Evolutionary conservation across 192 early-diverging fungal genomes (phyloP).

Genomic region (Coemansia sp.): DNA sequence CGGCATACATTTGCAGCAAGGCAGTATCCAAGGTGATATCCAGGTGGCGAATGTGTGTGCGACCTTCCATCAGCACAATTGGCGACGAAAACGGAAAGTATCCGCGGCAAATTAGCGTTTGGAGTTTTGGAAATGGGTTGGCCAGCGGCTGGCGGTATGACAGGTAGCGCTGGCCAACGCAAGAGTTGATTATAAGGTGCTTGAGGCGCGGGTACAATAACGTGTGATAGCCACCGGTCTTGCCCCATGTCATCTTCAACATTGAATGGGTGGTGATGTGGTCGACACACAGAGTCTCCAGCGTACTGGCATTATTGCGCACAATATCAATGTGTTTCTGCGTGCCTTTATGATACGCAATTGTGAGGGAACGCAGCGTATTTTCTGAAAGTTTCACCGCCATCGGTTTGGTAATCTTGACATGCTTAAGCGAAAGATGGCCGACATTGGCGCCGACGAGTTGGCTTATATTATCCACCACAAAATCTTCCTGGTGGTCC

Average conservation of each 20-base stretch:
- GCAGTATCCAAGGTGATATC: slow-evolving; percentile 21
- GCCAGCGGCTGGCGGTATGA: slow-evolving; percentile 1
- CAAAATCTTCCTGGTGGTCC: background rate
- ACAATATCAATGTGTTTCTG: slow-evolving; percentile 27
- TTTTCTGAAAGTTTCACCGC: background rate
- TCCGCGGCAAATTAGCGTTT: slow-evolving; percentile 21
- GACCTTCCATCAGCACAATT: slow-evolving; percentile 12
- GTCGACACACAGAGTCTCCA: slow-evolving; percentile 17
- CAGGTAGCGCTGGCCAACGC: slow-evolving; percentile 1
- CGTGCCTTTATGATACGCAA: slow-evolving; percentile 14
- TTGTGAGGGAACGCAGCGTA: slow-evolving; percentile 26
- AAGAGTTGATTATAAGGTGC: slow-evolving; percentile 5
- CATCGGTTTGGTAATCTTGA: slow-evolving; percentile 9
- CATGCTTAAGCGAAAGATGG: slow-evolving; percentile 7
- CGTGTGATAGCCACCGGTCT: slow-evolving; percentile 1
- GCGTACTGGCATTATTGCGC: slow-evolving; percentile 19
- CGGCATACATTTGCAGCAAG: background rate
- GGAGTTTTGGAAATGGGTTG: slow-evolving; percentile 25
- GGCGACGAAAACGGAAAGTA: slow-evolving; percentile 20
- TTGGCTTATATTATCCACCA: background rate
- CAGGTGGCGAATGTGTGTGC: slow-evolving; percentile 14
- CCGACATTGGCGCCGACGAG: slow-evolving; percentile 5
- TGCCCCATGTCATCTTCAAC: slow-evolving; percentile 17
- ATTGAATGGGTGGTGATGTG: slow-evolving; percentile 13
- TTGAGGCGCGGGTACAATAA: slow-evolving; percentile 30